phyloP scores from a whole-genome alignment of 805 yeast genomes.

The Candida lessepsii region DNA sequence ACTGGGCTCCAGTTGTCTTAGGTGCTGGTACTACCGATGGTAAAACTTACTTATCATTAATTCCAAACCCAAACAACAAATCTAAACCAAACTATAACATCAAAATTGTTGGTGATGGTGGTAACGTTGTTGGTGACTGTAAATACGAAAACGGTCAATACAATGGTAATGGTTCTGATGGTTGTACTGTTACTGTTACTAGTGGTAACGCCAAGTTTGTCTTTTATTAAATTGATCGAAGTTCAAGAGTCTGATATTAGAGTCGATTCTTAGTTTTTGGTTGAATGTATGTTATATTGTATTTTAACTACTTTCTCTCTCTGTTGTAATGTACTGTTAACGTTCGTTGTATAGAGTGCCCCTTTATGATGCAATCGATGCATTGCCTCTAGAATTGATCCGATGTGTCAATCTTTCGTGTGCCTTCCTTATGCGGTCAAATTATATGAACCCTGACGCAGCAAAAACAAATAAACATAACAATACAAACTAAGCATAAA shows the following conservation, averaged over 20 bases:
- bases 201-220: slow-evolving; percentile 63
- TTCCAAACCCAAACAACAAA: slow-evolving; percentile 91
- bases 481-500: no score
- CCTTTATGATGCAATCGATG: not conserved
- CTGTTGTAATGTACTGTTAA: not conserved
- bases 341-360: no score
- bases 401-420: slow-evolving; percentile 5
- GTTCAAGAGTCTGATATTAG: not conserved
- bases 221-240: slow-evolving; percentile 20
- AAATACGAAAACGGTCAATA: slow-evolving; percentile 74
- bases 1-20: slow-evolving; percentile 96
- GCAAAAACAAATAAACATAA: slow-evolving; percentile 2
- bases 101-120: slow-evolving; percentile 65
- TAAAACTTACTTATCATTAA: slow-evolving; percentile 78
- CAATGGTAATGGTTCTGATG: slow-evolving; percentile 65
- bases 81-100: slow-evolving; percentile 57
- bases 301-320: not conserved
- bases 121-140: slow-evolving; percentile 64
- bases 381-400: slow-evolving; percentile 1
- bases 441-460: slow-evolving; percentile 2
- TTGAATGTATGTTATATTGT: slow-evolving; percentile 3
- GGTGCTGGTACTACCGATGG: slow-evolving; percentile 82
- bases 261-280: no score
- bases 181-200: slow-evolving; percentile 73
- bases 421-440: slow-evolving; percentile 1